Evolutionary conservation across 1,284 basidiomycete species (phyloP).

Genomic region (Puccinia brachypodii): DNA sequence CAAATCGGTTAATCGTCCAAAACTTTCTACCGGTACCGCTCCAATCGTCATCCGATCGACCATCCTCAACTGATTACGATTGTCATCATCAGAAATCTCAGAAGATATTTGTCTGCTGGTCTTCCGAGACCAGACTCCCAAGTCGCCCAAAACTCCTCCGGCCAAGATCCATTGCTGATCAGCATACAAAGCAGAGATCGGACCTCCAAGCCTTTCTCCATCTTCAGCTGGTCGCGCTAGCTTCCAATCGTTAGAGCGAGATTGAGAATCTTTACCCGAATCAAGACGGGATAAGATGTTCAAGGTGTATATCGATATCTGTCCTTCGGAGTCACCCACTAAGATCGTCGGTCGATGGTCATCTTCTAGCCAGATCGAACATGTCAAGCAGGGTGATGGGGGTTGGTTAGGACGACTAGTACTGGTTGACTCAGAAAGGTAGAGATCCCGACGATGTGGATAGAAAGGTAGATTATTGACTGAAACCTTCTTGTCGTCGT

Average conservation of each 20-base stretch:
- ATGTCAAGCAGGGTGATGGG: conserved; percentile 4
- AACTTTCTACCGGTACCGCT: conserved; percentile 24
- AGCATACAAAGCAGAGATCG: conserved; percentile 30
- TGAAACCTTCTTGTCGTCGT: background rate
- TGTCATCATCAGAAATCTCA: background rate
- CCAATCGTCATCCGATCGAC: conserved; percentile 27
- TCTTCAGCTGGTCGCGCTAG: conserved; percentile 22
- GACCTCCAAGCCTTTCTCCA: conserved; percentile 8
- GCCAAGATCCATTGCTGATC: conserved; percentile 32
- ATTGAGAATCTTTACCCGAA: too few species aligned
- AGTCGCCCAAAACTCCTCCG: conserved; percentile 33
- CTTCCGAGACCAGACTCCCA: conserved; percentile 17
- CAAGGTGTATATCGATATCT: conserved; percentile 19
- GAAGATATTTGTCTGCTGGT: background rate
- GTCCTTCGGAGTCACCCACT: conserved; percentile 28
- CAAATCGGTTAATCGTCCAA: conserved; percentile 28
- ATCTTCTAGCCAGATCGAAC: conserved; percentile 34
- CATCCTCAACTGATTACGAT: background rate
- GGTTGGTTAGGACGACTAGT: background rate
- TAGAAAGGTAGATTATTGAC: background rate
- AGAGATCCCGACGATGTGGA: conserved; percentile 9
- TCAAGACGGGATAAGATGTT: background rate
- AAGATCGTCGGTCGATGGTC: conserved; percentile 6
- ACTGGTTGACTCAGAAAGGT: background rate
- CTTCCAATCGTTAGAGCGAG: background rate